Evolutionary conservation across 176 grass and related monocot genomes (phyloP), one percentile per base, ranked within the genome.

Genomic region (Elymus sibiricus): DNA sequence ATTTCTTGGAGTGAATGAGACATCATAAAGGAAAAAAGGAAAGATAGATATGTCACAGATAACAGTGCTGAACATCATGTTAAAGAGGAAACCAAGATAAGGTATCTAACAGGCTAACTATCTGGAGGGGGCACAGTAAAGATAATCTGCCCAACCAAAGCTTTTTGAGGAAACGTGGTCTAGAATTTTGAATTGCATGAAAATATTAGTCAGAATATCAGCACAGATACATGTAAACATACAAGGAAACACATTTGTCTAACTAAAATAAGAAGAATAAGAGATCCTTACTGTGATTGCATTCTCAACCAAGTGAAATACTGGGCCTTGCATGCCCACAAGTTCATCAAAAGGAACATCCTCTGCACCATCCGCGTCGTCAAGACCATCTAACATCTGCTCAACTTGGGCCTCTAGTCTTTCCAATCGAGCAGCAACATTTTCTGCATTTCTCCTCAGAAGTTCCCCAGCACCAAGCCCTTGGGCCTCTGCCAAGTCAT

Each of bases 281-380:
- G 9, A 12, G 68, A 77, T 70, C 42, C 94, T 90, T 88, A 99
- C 97, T 31, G 97, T 99, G 64, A 99, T 99, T 64, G 97, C 97
- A 17, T 99, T 99, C 89, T 99, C 97, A 78, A 99, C 97, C 87
- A 99, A 88, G 88, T 99, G 97, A 67, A 99, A 99, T 27, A 99
- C 94, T 78, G 97, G 97, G 28, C 97, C 97, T 91, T 99, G 97
- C 97, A 99, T 99, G 12, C 97, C 97, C 5, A 99, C 90, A 58
- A 99, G 97, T 47, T 99, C 94, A 74, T 99, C 97, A 82, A 99
- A 99, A 29, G 97, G 97, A 86, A 99, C 94, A 79, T 99, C 97
- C 73, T 99, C 97, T 37, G 94, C 97, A 67, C 97, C 97, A 87
- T 99, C 97, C 24, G 97, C 97, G 51, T 99, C 97, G 92, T 99